These are phyloP conservation scores for Sporisorium iseilematis-ciliati DNA, from an alignment of 1,284 basidiomycete species.

Conservation along the genomic window DNA sequence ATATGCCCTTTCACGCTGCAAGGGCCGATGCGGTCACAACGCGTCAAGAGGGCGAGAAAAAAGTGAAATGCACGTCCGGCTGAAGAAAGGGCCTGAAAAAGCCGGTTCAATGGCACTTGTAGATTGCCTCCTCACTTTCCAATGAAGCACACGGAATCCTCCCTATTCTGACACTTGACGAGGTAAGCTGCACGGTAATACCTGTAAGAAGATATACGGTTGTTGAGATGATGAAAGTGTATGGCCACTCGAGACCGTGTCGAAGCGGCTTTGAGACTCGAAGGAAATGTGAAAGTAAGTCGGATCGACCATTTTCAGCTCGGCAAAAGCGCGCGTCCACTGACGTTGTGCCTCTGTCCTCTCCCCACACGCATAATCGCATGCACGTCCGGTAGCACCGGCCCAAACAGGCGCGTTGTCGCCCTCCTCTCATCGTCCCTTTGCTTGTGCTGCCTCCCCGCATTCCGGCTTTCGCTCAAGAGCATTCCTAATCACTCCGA, in stretches of 20 bases:
- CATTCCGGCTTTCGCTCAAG: constrained; percentile 5
- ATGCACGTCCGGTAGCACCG: constrained; percentile 9
- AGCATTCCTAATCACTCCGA: constrained; percentile 9
- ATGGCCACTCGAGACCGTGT: too few relatives aligned
- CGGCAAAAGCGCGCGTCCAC: constrained; percentile 1
- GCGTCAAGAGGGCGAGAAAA: constrained; percentile 15
- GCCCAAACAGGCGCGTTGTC: constrained; percentile 3
- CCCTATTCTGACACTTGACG: too few relatives aligned
- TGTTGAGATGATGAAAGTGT: too few relatives aligned
- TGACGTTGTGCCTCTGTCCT: neutral
- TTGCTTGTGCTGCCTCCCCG: constrained; percentile 4
- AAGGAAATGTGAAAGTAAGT: constrained; percentile 5
- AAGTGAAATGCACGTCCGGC: constrained; percentile 16
- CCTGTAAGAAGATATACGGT: too few relatives aligned
- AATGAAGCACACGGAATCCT: too few relatives aligned
- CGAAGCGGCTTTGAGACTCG: too few relatives aligned
- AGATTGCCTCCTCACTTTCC: neutral
- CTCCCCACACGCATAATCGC: neutral
- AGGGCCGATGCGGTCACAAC: constrained; percentile 16
- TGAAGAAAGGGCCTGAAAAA: constrained; percentile 33
- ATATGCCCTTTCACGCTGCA: constrained; percentile 21
- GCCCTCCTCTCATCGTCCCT: neutral
- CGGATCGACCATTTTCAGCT: constrained; percentile 1
- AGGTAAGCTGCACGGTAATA: too few relatives aligned
- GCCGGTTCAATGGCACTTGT: constrained; percentile 18